Conservation (phyloP, 2,329 filamentous ascomycete genomes). For the Alternaria incomplexa region DNA sequence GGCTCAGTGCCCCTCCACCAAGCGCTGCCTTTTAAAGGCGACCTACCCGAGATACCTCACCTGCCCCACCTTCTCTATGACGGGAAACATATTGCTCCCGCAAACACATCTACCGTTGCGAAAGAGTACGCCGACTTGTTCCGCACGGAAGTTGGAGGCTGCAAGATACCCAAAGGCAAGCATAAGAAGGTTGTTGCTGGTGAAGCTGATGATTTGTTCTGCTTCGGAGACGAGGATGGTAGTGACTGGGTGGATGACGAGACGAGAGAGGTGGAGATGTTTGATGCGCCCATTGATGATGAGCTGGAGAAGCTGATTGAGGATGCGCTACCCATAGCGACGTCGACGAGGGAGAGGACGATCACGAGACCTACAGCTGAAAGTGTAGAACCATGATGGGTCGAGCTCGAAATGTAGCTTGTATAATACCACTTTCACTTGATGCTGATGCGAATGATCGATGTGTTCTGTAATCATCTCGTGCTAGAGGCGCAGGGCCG, state of each 20-base stretch:
- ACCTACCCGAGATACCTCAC: conserved; percentile 56
- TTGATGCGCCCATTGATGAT: conserved; percentile 9
- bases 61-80: conserved; percentile 69
- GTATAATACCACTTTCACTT: background rate
- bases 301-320: background rate
- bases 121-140: conserved; percentile 65
- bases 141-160: conserved; percentile 70
- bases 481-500: background rate
- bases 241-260: conserved; percentile 39
- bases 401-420: too few species aligned
- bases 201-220: conserved; percentile 70
- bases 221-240: conserved; percentile 52
- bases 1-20: conserved; percentile 53
- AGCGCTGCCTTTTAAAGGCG: conserved; percentile 56
- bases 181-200: conserved; percentile 43
- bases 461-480: background rate
- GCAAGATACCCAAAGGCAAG: conserved; percentile 51
- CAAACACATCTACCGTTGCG: conserved; percentile 54
- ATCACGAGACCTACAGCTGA: background rate
- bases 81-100: conserved; percentile 57
- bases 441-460: background rate
- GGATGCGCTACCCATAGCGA: background rate
- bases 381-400: background rate
- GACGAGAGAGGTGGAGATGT: conserved; percentile 7
- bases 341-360: background rate